These are phyloP conservation scores for Candida schatavii DNA, from an alignment of 805 yeast genomes.

Conservation along the genomic window DNA sequence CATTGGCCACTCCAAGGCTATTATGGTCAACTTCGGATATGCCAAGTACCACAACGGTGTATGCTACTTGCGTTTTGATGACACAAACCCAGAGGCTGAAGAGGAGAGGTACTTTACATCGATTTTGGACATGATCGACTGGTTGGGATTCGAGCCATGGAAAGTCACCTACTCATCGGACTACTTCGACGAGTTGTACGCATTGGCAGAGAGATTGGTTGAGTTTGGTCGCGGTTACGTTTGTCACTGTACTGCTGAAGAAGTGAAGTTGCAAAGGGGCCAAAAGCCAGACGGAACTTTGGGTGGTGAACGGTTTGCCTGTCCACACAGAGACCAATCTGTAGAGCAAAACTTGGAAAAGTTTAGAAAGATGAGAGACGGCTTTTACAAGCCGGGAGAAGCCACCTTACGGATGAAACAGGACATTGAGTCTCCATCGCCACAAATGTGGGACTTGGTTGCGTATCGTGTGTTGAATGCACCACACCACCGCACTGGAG, in stretches of 20 bases:
- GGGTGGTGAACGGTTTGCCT: constrained; percentile 88
- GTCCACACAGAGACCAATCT: constrained; percentile 69
- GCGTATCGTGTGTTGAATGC: constrained; percentile 94
- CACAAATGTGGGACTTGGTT: constrained; percentile 99
- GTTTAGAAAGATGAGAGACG: constrained; percentile 90
- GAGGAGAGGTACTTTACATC: constrained; percentile 87
- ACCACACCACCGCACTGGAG: constrained; percentile 94
- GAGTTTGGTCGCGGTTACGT: constrained; percentile 75
- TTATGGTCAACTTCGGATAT: constrained; percentile 96
- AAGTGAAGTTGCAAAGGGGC: constrained; percentile 88
- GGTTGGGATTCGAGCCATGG: constrained; percentile 96
- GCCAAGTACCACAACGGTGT: constrained; percentile 84
- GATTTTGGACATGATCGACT: constrained; percentile 76
- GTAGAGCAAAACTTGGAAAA: constrained; percentile 73
- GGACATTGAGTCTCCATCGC: constrained; percentile 84
- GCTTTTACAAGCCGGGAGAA: constrained; percentile 82
- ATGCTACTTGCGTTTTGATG: constrained; percentile 93
- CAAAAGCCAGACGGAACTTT: constrained; percentile 86
- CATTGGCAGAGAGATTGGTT: constrained; percentile 81
- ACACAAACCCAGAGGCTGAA: constrained; percentile 98
- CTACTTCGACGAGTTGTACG: constrained; percentile 86
- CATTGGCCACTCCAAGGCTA: constrained; percentile 97
- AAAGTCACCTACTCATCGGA: constrained; percentile 94
- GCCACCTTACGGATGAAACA: constrained; percentile 97
- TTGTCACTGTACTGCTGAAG: constrained; percentile 90